phyloP scores from a whole-genome alignment of 371 early-diverging fungal genomes.

The Coelomomyces lativittatus region DNA sequence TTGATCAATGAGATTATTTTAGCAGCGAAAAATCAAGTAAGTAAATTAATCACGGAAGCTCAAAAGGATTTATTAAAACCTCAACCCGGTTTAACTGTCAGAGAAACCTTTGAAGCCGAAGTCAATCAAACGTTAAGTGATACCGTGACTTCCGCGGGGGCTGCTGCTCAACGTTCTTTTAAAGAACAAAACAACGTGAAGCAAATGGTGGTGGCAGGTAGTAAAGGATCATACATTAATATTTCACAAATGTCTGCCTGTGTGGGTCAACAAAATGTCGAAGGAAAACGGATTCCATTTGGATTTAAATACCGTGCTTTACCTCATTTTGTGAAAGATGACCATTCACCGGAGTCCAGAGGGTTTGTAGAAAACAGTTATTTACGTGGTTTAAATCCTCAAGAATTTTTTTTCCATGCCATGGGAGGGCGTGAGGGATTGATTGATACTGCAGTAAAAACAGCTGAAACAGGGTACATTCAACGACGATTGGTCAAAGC shows the following conservation, averaged over 20 bases:
- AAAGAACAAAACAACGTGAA: constrained; percentile 91
- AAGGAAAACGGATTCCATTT: constrained; percentile 97
- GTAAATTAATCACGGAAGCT: constrained; percentile 66
- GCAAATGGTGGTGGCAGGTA: constrained; percentile 96
- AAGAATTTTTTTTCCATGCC: constrained; percentile 99
- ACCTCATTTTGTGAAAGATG: constrained; percentile 97
- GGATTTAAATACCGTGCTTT: constrained; percentile 91
- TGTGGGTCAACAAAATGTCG: constrained; percentile 99
- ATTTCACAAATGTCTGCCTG: constrained; percentile 98
- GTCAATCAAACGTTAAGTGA: constrained; percentile 82
- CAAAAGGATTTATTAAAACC: constrained; percentile 71
- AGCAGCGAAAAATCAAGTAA: constrained; percentile 69
- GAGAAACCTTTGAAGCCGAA: constrained; percentile 86
- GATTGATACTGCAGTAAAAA: constrained; percentile 71
- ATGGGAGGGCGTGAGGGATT: constrained; percentile 99
- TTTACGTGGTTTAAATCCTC: constrained; percentile 89
- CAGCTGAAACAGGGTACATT: constrained; percentile 99
- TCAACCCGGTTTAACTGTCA: constrained; percentile 92
- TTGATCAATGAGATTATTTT: constrained; percentile 66
- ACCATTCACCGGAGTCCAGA: constrained; percentile 86
- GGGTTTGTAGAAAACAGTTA: constrained; percentile 99
- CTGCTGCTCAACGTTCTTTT: constrained; percentile 69
- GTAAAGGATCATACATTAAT: constrained; percentile 97
- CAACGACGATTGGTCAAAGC: constrained; percentile 98
- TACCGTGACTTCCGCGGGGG: constrained; percentile 93